phyloP scores from a whole-genome alignment of 192 early-diverging fungal genomes.

The Coemansia sp. region DNA sequence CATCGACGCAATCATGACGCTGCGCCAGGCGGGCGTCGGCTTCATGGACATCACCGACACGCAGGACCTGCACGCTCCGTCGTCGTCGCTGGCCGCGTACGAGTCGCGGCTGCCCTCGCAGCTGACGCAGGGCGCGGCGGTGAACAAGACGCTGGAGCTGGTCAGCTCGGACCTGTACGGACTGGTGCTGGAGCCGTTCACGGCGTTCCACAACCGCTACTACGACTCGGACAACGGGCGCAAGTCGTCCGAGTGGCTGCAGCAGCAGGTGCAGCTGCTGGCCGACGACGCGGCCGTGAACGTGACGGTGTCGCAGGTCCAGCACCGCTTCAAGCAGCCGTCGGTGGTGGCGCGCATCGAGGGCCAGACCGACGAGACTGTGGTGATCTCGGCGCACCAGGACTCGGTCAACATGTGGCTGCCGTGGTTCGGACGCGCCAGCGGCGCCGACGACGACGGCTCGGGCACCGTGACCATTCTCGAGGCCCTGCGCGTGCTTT shows the following conservation, averaged over 20 bases:
- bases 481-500: conserved; percentile 76
- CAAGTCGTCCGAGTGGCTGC: conserved; percentile 68
- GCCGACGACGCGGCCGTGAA: conserved; percentile 32
- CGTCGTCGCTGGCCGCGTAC: neutral
- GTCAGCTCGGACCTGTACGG: conserved; percentile 68
- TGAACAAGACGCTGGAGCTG: conserved; percentile 54
- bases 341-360: conserved; percentile 81
- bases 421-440: conserved; percentile 67
- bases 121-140: conserved; percentile 58
- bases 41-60: conserved; percentile 91
- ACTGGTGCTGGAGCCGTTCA: conserved; percentile 68
- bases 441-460: conserved; percentile 86
- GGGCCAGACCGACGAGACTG: conserved; percentile 73
- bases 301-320: conserved; percentile 70
- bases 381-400: conserved; percentile 87
- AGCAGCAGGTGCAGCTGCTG: conserved; percentile 53
- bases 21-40: conserved; percentile 61
- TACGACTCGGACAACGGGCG: conserved; percentile 71
- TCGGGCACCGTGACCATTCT: conserved; percentile 87
- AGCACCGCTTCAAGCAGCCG: conserved; percentile 79
- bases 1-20: conserved; percentile 58
- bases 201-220: conserved; percentile 84
- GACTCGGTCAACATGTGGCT: conserved; percentile 85
- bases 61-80: conserved; percentile 40
- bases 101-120: conserved; percentile 48